These are phyloP conservation scores for Macadamia tetraphylla DNA, from an alignment of 164 flowering plant species.

Conservation along the genomic window DNA sequence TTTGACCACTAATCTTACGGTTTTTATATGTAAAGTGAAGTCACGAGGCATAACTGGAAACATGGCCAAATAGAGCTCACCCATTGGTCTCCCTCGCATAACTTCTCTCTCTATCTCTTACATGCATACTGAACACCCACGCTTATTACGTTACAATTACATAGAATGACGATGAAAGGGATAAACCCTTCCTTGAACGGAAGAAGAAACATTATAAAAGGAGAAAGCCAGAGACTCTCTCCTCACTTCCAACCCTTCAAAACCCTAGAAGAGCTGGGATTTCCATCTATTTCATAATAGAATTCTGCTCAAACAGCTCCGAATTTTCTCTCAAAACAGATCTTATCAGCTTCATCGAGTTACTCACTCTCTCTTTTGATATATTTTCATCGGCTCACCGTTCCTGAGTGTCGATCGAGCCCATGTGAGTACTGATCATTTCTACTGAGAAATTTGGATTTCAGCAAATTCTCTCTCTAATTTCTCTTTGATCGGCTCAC, in stretches of 20 bases:
- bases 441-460: background rate
- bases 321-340: constrained; percentile 7
- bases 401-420: constrained; percentile 3
- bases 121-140: too few species aligned
- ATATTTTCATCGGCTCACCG: constrained; percentile 12
- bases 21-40: background rate
- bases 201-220: constrained; percentile 14
- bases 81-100: constrained; percentile 3
- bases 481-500: constrained; percentile 1
- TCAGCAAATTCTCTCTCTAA: too few species aligned
- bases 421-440: background rate
- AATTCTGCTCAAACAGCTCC: constrained; percentile 18
- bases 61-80: background rate
- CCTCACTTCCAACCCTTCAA: constrained; percentile 12
- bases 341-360: background rate
- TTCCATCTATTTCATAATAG: constrained; percentile 29
- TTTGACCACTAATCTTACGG: constrained; percentile 6
- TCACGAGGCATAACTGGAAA: constrained; percentile 19
- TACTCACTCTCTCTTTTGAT: constrained; percentile 15
- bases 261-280: constrained; percentile 37
- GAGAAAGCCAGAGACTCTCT: constrained; percentile 1
- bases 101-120: constrained; percentile 1
- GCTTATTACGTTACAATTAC: background rate
- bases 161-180: constrained; percentile 14
- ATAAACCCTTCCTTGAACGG: constrained; percentile 16